A percentile compares a stretch with the other conserved stretches of the same genome.
Evolutionary conservation across 305 asterid genomes (phyloP).

Genomic region (Coffea humblotiana): DNA sequence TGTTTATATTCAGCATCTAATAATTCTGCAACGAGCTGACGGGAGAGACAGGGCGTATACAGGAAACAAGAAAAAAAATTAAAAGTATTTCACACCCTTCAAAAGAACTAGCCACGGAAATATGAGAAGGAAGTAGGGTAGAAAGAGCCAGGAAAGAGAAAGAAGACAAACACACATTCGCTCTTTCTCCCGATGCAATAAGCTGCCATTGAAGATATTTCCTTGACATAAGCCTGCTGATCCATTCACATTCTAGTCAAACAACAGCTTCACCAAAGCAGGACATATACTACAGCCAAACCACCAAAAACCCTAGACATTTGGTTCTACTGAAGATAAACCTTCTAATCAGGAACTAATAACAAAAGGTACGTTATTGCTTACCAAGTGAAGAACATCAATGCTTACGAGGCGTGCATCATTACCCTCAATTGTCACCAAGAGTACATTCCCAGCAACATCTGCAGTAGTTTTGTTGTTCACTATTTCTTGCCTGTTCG

Average conservation of each 20-base stretch:
- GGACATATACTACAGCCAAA: constrained; percentile 56
- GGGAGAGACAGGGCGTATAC: constrained; percentile 7
- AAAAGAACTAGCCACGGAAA: constrained; percentile 35
- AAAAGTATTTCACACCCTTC: constrained; percentile 33
- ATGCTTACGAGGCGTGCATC: constrained; percentile 99
- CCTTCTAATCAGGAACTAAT: constrained; percentile 27
- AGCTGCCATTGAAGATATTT: constrained; percentile 98
- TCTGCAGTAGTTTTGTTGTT: constrained; percentile 99
- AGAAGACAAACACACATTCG: constrained; percentile 99
- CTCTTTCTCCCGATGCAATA: constrained; percentile 92
- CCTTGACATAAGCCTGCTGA: constrained; percentile 99
- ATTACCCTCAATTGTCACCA: constrained; percentile 94
- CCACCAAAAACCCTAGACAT: constrained; percentile 41
- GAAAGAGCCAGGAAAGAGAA: constrained; percentile 96
- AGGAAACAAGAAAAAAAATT: neutral
- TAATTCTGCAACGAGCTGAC: neutral
- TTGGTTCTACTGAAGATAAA: constrained; percentile 24
- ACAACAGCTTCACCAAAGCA: constrained; percentile 55
- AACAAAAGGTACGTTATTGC: constrained; percentile 34
- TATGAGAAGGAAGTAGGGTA: constrained; percentile 60
- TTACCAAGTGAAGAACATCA: constrained; percentile 97
- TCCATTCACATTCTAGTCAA: constrained; percentile 90
- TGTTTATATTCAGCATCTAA: neutral
- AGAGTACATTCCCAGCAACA: constrained; percentile 95
- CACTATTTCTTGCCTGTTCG: constrained; percentile 99